Evolutionary conservation across 495 filamentous ascomycete species (phyloP), one percentile per base, ranked within the genome.

Genomic region (Rhypophila decipiens): DNA sequence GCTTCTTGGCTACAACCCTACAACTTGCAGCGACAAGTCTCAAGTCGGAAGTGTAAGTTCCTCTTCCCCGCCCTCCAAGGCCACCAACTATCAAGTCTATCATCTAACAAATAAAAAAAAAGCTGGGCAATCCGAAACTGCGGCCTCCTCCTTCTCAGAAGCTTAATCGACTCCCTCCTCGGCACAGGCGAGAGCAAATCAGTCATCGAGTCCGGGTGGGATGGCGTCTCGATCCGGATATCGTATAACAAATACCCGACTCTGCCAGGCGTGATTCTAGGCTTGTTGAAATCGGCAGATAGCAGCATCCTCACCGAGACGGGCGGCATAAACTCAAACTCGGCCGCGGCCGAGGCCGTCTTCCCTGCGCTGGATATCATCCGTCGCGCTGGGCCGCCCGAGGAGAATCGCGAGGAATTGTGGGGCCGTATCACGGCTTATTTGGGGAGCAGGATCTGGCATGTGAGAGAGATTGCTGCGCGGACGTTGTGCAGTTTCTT

Each of bases 91-190:
- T 29, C 29, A 21, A 12, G 19, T 2, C 29, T n/a, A n/a, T n/a
- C n/a, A n/a, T n/a, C n/a, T n/a, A n/a, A n/a, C n/a, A n/a, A n/a
- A n/a, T n/a, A n/a, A n/a, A n/a, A n/a, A n/a, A n/a, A n/a, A n/a
- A n/a, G n/a, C n/a, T 98, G 93, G 93, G 84, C 89, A 2, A 87
- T 98, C 50, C 80, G 89, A 1, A 98, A 98, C 56, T 95, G 87
- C 46, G 88, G 90, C 20, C 68, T 97, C 24, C 85, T 97, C 72
- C 78, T 98, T 5, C 82, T 96, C 57, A 79, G 89, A 38, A 86
- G 87, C 49, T 63, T 96, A 2, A 80, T 94, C 22, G 87, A 86
- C 46, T 78, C 81, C 19, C 73, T 96, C 44, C 76, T 88, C 10
- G 83, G 85, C 3, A 83, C 76, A 0, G 76, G 74, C 20, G 80